A percentile compares a stretch with the other conserved stretches of the same genome.
Conservation (phyloP, 2,329 filamentous ascomycete genomes). For the Nannizzia gypsea region DNA sequence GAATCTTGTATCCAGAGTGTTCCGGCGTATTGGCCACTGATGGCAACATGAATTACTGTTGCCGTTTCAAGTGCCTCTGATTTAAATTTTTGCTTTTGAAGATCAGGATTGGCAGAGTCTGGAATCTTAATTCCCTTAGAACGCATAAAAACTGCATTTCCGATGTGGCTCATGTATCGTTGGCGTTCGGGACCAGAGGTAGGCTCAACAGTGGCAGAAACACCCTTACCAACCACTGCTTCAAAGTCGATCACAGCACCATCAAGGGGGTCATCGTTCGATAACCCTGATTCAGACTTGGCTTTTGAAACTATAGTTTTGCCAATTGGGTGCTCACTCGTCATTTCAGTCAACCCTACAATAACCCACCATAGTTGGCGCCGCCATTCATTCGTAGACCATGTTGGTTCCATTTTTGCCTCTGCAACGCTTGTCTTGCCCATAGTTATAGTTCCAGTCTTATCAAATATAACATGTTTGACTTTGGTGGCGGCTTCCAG, state of each 20-base stretch:
- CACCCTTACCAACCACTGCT: constrained; percentile 70
- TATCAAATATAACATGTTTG: constrained; percentile 63
- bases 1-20: constrained; percentile 77
- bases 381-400: constrained; percentile 57
- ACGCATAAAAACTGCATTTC: constrained; percentile 66
- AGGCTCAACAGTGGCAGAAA: constrained; percentile 72
- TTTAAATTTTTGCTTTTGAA: constrained; percentile 25
- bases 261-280: constrained; percentile 60
- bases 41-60: constrained; percentile 83
- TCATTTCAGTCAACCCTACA: constrained; percentile 87
- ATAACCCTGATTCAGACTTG: constrained; percentile 61
- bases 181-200: constrained; percentile 53
- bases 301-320: constrained; percentile 69
- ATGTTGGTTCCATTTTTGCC: constrained; percentile 52
- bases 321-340: constrained; percentile 92
- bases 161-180: constrained; percentile 69
- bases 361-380: constrained; percentile 87
- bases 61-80: constrained; percentile 49
- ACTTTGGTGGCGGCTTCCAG: constrained; percentile 61
- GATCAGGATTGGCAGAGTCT: constrained; percentile 28
- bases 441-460: constrained; percentile 74
- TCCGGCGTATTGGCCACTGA: constrained; percentile 70
- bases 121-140: constrained; percentile 52
- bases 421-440: constrained; percentile 90
- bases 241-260: constrained; percentile 79